A percentile compares a stretch with the other conserved stretches of the same genome.
Evolutionary conservation across 495 filamentous ascomycete species (phyloP).

Genomic region (Xylaria sp.): DNA sequence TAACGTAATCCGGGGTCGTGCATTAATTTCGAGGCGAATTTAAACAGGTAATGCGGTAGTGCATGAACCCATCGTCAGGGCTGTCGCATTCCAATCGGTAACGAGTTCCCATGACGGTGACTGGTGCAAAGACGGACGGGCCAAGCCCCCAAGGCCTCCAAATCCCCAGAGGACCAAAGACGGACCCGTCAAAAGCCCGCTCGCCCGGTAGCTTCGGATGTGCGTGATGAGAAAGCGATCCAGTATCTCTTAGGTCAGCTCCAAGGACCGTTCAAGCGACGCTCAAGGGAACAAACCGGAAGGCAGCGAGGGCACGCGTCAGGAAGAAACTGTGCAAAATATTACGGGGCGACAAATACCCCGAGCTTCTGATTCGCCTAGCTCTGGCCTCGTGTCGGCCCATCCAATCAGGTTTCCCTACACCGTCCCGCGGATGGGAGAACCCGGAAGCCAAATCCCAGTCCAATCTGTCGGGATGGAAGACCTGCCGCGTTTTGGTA

Average conservation of each 20-base stretch:
- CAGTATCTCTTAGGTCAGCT: constrained; percentile 2
- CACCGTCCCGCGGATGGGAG: constrained; percentile 4
- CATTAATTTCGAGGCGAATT: too few species aligned
- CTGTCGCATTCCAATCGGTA: constrained; percentile 16
- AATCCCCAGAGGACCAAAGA: constrained; percentile 3
- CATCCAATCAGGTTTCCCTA: constrained; percentile 14
- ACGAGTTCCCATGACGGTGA: constrained; percentile 5
- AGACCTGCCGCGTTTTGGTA: background rate
- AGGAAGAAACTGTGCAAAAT: background rate
- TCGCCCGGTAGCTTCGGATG: constrained; percentile 27
- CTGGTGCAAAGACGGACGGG: constrained; percentile 1
- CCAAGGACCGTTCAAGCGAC: too few species aligned
- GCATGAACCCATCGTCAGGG: constrained; percentile 6
- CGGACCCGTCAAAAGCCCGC: constrained; percentile 28
- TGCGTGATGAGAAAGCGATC: background rate
- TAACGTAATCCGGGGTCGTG: too few species aligned
- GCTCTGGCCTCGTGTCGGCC: background rate
- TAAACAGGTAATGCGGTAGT: background rate
- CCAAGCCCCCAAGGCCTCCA: constrained; percentile 15
- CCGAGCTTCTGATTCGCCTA: constrained; percentile 10
- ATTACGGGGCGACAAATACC: background rate
- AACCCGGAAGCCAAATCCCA: constrained; percentile 29
- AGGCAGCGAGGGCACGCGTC: constrained; percentile 24
- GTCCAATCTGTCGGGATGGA: constrained; percentile 23
- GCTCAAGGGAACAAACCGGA: constrained; percentile 27